Base-by-base conservation (phyloP, 2,329 filamentous ascomycete species). In the Trichophyton rubrum region DNA sequence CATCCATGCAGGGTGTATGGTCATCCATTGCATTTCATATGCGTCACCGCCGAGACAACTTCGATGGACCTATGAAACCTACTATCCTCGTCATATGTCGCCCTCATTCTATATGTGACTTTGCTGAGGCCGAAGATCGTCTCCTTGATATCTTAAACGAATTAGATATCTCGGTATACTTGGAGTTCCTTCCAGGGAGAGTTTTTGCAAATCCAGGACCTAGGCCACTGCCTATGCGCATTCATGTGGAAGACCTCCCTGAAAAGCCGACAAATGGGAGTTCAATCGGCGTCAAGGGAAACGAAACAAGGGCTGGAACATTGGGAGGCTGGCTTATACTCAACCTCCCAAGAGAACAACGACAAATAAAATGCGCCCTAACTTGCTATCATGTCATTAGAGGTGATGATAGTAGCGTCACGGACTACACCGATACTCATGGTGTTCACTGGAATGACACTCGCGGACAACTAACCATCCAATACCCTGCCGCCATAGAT, bases 331-430 rank as follows among this genome's bases (percentile, higher is more conserved):
- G 60, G 60, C 13, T 56, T 3, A 20, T 30, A 33, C 45, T 62
- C 9, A 59, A 60, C 43, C 49, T 62, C 7, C 60, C 60, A 1
- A 24, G 20, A n/a, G 35, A 45, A 35, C 45, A 41, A 11, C 11
- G 40, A n/a, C n/a, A 49, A 15, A 30, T 59, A 1, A 27, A 56
- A 35, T 59, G 57, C 27, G 47, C 38, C 11, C 6, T 62, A 2
- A 62, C 60, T 4, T 62, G 60, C 35, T 62, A 62, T 38, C 56
- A 62, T 57, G 57, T 56, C 2, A 24, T 62, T 24, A 33, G 41
- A n/a, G 30, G 45, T 20, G 6, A 15, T 8, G 60, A 62, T 13
- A 24, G 9, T 15, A 40, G 22, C 11, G 24, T 27, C n/a, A 24
- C 57, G 11, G 11, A 1, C 3, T 9, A 33, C 15, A 62, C 60